Evolutionary conservation across 352 stramenopile genomes (phyloP), one percentile per base, ranked within the genome.

Genomic region (Globisporangium nunn): DNA sequence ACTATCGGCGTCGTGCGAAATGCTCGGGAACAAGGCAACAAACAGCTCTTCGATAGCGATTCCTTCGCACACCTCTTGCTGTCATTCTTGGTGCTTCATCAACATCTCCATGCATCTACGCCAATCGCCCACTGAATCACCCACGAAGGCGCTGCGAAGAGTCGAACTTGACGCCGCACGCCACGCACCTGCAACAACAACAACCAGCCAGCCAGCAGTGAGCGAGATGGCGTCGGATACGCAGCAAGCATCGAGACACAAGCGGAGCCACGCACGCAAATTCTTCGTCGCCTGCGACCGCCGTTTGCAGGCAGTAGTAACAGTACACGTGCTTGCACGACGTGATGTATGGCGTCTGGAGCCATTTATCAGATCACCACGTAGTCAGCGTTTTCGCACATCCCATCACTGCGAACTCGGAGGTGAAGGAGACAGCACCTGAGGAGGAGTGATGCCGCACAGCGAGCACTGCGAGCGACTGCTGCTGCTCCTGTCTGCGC

Each of bases 271-370:
- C 76, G 47, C 74, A 92, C 81, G 58, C 49, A 56, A 88, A 93
- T 35, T 90, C 74, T 1, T 88, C 78, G 54, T 93, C 75, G 5
- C 62, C 65, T 0, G 81, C 70, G 6, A 92, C 84, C 4, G 81
- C 77, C 28, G 82, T 88, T 52, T 93, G 81, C 15, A 93, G 58
- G 54, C 84, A 93, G 54, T 89, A 93, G 67, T 92, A 93, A 66
- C 84, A 93, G 58, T 93, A 93, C 23, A 89, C 55, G 56, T 93
- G 84, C 61, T 88, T 86, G 65, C 84, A 93, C 11, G 84, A 91
- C 52, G 84, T 93, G 54, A 91, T 84, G 69, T 93, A 93, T n/a
- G 84, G 81, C 15, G 84, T 93, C 74, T 91, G 64, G 0, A 10
- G 8, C 40, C 51, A 23, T 23, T 23, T 23, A 39, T 7, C 37